Evolutionary conservation across 2,329 filamentous ascomycete species (phyloP).

Genomic region (Cercospora beticola): DNA sequence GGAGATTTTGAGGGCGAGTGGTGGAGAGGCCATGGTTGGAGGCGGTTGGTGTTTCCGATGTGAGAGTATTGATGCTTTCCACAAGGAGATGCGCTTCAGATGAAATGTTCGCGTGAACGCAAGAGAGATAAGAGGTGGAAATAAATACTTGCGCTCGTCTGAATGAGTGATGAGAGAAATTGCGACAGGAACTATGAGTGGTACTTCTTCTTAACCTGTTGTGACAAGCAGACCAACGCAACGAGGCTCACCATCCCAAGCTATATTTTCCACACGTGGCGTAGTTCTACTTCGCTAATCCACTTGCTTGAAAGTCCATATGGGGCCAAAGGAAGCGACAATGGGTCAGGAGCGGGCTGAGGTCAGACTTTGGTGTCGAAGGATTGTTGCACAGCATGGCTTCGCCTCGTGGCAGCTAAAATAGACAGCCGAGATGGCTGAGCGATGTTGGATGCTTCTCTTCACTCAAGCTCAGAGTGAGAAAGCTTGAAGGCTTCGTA

Average conservation of each 20-base stretch:
- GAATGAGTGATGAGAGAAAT: neutral
- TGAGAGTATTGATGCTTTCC: neutral
- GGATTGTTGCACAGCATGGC: conserved; percentile 4
- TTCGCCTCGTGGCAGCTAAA: neutral
- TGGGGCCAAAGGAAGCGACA: neutral
- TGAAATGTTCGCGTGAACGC: neutral
- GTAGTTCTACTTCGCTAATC: neutral
- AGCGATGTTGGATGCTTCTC: neutral
- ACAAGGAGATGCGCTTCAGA: neutral
- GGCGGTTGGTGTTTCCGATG: neutral
- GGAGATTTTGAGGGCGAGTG: conserved; percentile 17
- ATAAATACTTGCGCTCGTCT: neutral
- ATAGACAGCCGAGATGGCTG: conserved; percentile 2
- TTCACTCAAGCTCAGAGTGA: neutral
- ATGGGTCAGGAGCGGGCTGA: conserved; percentile 6
- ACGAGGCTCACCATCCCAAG: neutral
- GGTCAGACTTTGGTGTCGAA: neutral
- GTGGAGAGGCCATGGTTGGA: conserved; percentile 14
- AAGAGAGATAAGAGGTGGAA: neutral
- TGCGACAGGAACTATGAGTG: neutral
- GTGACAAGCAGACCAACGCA: neutral
- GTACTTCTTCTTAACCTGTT: neutral
- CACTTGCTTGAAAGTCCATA: neutral
- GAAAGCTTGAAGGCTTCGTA: neutral
- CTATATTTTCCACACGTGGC: neutral